A percentile compares a stretch with the other conserved stretches of the same genome.
Conservation (phyloP, 2,329 filamentous ascomycete genomes). For the Fonsecaea pugnacius region DNA sequence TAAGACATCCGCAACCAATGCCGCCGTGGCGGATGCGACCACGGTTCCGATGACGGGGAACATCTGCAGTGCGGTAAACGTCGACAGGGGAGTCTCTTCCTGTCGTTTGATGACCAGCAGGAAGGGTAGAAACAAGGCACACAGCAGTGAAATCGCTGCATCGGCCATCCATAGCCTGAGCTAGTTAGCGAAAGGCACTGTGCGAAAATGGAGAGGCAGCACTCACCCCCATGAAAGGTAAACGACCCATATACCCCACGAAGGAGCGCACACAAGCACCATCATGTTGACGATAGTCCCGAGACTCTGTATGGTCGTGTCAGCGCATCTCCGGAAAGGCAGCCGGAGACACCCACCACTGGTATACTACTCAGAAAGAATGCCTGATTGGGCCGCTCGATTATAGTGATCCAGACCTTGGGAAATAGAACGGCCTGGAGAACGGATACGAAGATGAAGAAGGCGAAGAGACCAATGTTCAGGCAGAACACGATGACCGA, state of each 20-base stretch:
- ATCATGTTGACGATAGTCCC: conserved; percentile 71
- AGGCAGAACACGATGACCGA: conserved; percentile 64
- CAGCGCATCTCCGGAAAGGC: background rate
- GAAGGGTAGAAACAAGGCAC: conserved; percentile 59
- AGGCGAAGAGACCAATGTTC: conserved; percentile 62
- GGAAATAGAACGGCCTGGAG: conserved; percentile 54
- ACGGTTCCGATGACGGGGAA: conserved; percentile 70
- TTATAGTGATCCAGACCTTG: conserved; percentile 67
- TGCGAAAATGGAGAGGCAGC: background rate
- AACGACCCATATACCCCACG: conserved; percentile 63
- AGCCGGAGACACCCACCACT: conserved; percentile 52
- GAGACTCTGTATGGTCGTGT: conserved; percentile 45
- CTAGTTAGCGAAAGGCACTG: background rate
- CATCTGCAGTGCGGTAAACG: conserved; percentile 68
- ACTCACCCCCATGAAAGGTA: conserved; percentile 57
- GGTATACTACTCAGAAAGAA: conserved; percentile 70
- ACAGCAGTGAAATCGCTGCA: conserved; percentile 55
- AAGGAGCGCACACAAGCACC: conserved; percentile 62
- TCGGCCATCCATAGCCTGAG: conserved; percentile 60
- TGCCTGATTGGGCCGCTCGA: conserved; percentile 66
- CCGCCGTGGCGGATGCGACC: conserved; percentile 67
- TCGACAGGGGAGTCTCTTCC: conserved; percentile 53
- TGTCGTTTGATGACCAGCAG: conserved; percentile 36
- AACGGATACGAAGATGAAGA: conserved; percentile 30
- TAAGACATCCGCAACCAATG: conserved; percentile 49